These are phyloP conservation scores for Zygoascus meyerae DNA, from an alignment of 1,139 yeast species.

Conservation along the genomic window DNA sequence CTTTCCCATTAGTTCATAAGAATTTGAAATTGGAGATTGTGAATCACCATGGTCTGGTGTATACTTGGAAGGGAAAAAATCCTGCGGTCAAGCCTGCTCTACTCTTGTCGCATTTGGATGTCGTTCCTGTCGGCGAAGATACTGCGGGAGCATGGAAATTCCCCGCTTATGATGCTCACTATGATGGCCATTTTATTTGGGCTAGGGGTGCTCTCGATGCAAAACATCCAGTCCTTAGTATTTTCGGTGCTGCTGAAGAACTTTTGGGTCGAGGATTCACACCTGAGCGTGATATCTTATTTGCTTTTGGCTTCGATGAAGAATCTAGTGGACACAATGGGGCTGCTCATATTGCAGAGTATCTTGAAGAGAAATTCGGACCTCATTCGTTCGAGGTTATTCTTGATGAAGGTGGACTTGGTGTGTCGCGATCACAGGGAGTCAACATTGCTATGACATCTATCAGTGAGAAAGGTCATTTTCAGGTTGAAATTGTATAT, in stretches of 20 bases:
- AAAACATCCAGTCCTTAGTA: constrained; percentile 51
- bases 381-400: constrained; percentile 49
- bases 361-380: constrained; percentile 49
- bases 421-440: constrained; percentile 39
- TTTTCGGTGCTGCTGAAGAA: constrained; percentile 54
- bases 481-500: constrained; percentile 45
- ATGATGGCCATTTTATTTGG: constrained; percentile 52
- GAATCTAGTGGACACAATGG: constrained; percentile 60
- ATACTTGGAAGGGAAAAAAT: constrained; percentile 47
- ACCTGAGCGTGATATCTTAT: constrained; percentile 52
- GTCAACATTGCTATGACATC: constrained; percentile 51
- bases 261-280: constrained; percentile 42
- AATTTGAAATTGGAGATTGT: constrained; percentile 49
- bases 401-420: constrained; percentile 57
- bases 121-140: constrained; percentile 67
- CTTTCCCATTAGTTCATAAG: constrained; percentile 56
- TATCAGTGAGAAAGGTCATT: constrained; percentile 62
- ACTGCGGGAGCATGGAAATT: constrained; percentile 57
- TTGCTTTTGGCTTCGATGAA: constrained; percentile 70
- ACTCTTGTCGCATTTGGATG: constrained; percentile 76
- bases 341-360: constrained; percentile 42
- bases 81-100: constrained; percentile 53
- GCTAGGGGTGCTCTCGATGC: constrained; percentile 68
- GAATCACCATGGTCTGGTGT: constrained; percentile 62
- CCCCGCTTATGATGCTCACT: constrained; percentile 66